phyloP scores from a whole-genome alignment of 2,329 filamentous ascomycete genomes.

The Colletotrichum siamense region DNA sequence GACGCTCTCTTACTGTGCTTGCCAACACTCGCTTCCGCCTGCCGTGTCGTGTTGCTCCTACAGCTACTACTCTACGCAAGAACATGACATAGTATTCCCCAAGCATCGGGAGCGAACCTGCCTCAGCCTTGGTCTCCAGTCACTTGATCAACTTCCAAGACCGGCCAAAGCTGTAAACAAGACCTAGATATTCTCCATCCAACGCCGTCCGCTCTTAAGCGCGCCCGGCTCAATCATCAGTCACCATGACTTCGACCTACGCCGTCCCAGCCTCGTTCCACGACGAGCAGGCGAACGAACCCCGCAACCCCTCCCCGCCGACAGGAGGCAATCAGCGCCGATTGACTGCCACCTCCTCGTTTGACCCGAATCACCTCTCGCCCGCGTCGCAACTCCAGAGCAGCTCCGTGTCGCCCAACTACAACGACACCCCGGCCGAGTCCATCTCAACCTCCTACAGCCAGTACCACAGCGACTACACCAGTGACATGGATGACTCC shows the following conservation, averaged over 20 bases:
- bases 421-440: constrained; percentile 49
- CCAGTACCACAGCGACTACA: constrained; percentile 56
- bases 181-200: neutral
- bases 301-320: constrained; percentile 35
- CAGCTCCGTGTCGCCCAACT: constrained; percentile 43
- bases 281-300: constrained; percentile 37
- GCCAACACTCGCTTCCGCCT: neutral
- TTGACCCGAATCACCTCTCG: constrained; percentile 45
- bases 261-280: constrained; percentile 45
- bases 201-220: neutral
- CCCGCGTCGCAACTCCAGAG: constrained; percentile 47
- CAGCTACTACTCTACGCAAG: neutral
- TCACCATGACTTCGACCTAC: constrained; percentile 49
- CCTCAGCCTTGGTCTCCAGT: neutral
- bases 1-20: neutral
- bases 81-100: constrained; percentile 12
- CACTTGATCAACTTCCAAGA: neutral
- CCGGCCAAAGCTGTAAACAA: neutral
- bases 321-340: constrained; percentile 24
- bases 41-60: neutral
- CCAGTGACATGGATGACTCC: constrained; percentile 43
- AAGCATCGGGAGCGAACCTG: neutral
- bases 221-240: constrained; percentile 22
- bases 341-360: constrained; percentile 35
- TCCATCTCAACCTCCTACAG: constrained; percentile 48